phyloP scores from a whole-genome alignment of 2,329 filamentous ascomycete species.

The Ophiocordyceps camponoti-rufipedis region DNA sequence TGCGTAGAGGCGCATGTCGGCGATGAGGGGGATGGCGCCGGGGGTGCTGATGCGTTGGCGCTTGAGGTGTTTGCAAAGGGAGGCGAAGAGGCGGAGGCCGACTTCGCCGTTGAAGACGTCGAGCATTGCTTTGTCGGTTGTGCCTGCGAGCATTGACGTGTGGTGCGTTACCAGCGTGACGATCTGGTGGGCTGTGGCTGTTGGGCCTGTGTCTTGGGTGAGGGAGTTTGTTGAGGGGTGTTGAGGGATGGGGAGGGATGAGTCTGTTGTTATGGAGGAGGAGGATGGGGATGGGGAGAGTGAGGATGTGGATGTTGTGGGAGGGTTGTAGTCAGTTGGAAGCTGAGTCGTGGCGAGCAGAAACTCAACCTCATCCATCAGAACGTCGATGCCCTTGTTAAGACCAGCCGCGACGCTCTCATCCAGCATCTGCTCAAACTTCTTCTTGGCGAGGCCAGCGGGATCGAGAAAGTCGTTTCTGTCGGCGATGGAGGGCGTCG shows the following conservation, averaged over 20 bases:
- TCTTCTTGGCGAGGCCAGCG: conserved; percentile 87
- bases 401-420: conserved; percentile 89
- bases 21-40: conserved; percentile 82
- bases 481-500: conserved; percentile 65
- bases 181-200: conserved; percentile 58
- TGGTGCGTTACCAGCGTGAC: conserved; percentile 76
- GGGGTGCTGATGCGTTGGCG: conserved; percentile 80
- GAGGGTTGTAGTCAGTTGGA: conserved; percentile 80
- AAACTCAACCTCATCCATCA: conserved; percentile 97
- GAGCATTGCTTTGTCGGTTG: conserved; percentile 93
- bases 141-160: conserved; percentile 82
- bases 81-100: conserved; percentile 75
- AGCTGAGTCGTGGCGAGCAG: conserved; percentile 75
- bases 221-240: not conserved
- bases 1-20: conserved; percentile 90
- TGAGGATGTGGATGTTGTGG: conserved; percentile 9
- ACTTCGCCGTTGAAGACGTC: conserved; percentile 99
- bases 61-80: conserved; percentile 93
- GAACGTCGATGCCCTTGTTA: conserved; percentile 93
- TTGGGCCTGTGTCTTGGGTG: conserved; percentile 46
- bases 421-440: conserved; percentile 96
- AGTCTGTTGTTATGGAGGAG: not conserved
- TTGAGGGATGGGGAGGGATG: not conserved
- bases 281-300: not conserved
- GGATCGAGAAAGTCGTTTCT: conserved; percentile 89